Base-by-base conservation (phyloP, 495 filamentous ascomycete genomes). In the Annulohypoxylon nitens region DNA sequence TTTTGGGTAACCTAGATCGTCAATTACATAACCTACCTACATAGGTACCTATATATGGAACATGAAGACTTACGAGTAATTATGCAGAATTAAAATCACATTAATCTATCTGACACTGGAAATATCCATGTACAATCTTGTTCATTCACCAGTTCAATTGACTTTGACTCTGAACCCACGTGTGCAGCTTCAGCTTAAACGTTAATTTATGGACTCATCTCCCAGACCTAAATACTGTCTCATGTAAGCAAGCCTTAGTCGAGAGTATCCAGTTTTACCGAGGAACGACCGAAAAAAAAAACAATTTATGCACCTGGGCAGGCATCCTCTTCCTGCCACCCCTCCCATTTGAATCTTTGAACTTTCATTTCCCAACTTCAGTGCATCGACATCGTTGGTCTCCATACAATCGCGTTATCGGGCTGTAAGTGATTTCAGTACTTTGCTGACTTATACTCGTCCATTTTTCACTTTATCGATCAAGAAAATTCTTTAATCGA, bases 231-330 rank as follows among this genome's bases (percentile, higher is more conserved):
- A 39, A 39, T 10, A 39, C 9, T 10, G 9, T 48, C 59, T 37
- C 37, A 33, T 25, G 41, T 63, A 50, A 63, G 25, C 41, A 37
- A 50, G 30, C 3, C 26, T 25, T 51, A 4, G 30, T 30, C 14
- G 5, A 16, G 41, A n/a, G 30, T 57, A 37, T 11, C 33, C 48
- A n/a, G 12, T 67, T 69, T 74, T 71, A 33, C 63, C 67, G 67
- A 48, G 16, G 30, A 64, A 23, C 8, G 12, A 4, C 71, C 71
- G 67, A 45, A 14, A 36, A 45, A 14, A 36, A 23, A 50, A 50
- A 14, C 47, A 54, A 71, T 75, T 75, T 71, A 59, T 67, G 57
- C 65, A 45, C 48, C 70, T 68, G 53, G 67, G 58, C 66, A 47
- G 57, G 61, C 54, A 18, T 39, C 43, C 16, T 63, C 39, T 43